A percentile compares a stretch with the other conserved stretches of the same genome.
Conservation (phyloP, 2,329 filamentous ascomycete genomes). For the Aspergillus costaricaensis region DNA sequence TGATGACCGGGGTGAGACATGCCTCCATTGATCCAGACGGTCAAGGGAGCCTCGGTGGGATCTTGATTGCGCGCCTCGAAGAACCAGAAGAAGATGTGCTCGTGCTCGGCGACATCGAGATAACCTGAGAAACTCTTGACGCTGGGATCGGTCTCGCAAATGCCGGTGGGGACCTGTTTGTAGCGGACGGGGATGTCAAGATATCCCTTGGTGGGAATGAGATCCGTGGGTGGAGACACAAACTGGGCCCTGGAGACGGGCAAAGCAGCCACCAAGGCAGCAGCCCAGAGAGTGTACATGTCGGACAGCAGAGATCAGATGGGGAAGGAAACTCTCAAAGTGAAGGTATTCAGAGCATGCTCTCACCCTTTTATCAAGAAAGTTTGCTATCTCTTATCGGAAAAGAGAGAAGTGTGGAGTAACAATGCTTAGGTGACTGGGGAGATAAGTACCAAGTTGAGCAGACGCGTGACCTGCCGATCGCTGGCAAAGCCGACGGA, state of each 20-base stretch:
- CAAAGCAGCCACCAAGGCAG: background rate
- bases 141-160: conserved; percentile 9
- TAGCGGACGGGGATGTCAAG: conserved; percentile 13
- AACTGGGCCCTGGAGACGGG: conserved; percentile 3
- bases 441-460: no score
- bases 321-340: background rate
- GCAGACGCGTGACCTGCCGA: no score
- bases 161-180: conserved; percentile 9
- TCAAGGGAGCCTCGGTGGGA: conserved; percentile 10
- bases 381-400: no score
- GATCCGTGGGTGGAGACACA: conserved; percentile 1
- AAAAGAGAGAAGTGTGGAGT: no score
- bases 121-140: conserved; percentile 14
- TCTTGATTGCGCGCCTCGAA: conserved; percentile 9
- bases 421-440: no score
- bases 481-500: no score
- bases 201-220: conserved; percentile 7
- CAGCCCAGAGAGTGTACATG: background rate
- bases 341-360: no score
- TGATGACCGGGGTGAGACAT: background rate
- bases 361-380: no score
- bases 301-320: background rate
- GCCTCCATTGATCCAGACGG: conserved; percentile 28
- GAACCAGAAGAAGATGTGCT: conserved; percentile 11
- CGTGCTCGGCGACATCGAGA: conserved; percentile 8